Evolutionary conservation across 108 stramenopile genomes (phyloP).

Genomic region (Chaetoceros muelleri): DNA sequence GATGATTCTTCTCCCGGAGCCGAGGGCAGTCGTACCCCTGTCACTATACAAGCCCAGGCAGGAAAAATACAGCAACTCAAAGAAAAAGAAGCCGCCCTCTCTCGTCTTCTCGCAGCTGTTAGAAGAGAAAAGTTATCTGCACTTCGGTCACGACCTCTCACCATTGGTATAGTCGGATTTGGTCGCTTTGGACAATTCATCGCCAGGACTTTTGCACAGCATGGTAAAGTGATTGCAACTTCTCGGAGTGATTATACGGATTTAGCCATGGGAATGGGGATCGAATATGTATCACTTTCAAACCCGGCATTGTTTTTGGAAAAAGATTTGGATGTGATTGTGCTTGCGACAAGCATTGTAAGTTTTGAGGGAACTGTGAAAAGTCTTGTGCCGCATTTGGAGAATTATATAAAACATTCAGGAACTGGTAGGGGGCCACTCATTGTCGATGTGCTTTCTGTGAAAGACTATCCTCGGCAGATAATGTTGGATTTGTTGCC

Average conservation of each 20-base stretch:
- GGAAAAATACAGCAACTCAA: slow-evolving; percentile 59
- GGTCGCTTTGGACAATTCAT: slow-evolving; percentile 94
- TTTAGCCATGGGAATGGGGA: slow-evolving; percentile 67
- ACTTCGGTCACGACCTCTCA: slow-evolving; percentile 55
- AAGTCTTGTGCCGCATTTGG: slow-evolving; percentile 24
- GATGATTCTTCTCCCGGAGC: no score
- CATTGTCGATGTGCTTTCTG: slow-evolving; percentile 93
- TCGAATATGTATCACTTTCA: slow-evolving; percentile 43
- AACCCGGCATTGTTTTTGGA: slow-evolving; percentile 52
- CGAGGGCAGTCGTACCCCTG: no score
- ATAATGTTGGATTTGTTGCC: slow-evolving; percentile 80
- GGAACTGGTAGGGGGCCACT: slow-evolving; percentile 58
- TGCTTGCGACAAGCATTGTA: slow-evolving; percentile 70
- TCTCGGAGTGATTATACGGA: slow-evolving; percentile 64
- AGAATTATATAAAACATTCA: neutral
- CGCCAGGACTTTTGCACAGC: slow-evolving; percentile 58
- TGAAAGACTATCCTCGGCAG: slow-evolving; percentile 90
- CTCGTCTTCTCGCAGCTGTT: slow-evolving; percentile 39
- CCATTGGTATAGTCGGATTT: slow-evolving; percentile 89
- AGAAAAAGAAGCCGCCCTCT: slow-evolving; percentile 43
- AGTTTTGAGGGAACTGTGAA: slow-evolving; percentile 79
- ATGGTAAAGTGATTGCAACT: slow-evolving; percentile 41
- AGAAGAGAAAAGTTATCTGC: slow-evolving; percentile 51
- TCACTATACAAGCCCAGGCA: slow-evolving; percentile 6
- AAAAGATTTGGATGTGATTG: slow-evolving; percentile 63